Evolutionary conservation across 768 basidiomycete species (phyloP), one percentile per base, ranked within the genome.

Genomic region (Suillus lakei): DNA sequence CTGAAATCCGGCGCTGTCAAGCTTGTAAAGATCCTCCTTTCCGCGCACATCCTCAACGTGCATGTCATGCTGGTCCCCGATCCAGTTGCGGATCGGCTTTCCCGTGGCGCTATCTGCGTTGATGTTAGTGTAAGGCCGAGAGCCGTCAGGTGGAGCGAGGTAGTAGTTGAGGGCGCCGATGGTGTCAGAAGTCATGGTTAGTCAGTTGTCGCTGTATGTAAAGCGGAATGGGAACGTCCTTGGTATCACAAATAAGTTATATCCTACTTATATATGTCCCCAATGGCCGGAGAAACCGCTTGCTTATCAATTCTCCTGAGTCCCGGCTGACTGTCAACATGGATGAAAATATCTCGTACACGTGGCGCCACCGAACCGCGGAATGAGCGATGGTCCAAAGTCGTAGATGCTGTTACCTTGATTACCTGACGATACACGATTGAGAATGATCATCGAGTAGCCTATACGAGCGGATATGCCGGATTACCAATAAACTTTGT

Each of bases 1-100:
- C 67, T 81, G 79, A 69, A 81, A 80, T 12, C 80, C 80, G 1
- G 79, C 68, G 34, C 55, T 73, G 63, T 81, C 78, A 18, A 80
- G 76, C 2, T 60, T 71, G 58, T 74, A 75, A 16, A 68, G 38
- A 50, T 62, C 68, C 60, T 80, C 80, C 30, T 77, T 73, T 3
- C 79, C 79, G 18, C 78, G 76, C 43, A 78, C 28, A 63, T 82
- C 73, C 61, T 79, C 67, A 48, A 81, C 73, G 32, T 67, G 16
- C 38, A 77, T 68, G 0, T 43, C 32, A 16, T 28, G 67, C 18
- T 0, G 5, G 23, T 69, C 70, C 23, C 71, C 60, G 1, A 13
- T 6, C 72, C 71, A 77, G 66, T 79, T 79, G 23, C 55, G 69
- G 41, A 1, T 4, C 1, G 16, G 64, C 34, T 65, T 1, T 1